A percentile compares a stretch with the other conserved stretches of the same genome.
Conservation (phyloP, 169 alveolate species). For the Theileria annulata region DNA sequence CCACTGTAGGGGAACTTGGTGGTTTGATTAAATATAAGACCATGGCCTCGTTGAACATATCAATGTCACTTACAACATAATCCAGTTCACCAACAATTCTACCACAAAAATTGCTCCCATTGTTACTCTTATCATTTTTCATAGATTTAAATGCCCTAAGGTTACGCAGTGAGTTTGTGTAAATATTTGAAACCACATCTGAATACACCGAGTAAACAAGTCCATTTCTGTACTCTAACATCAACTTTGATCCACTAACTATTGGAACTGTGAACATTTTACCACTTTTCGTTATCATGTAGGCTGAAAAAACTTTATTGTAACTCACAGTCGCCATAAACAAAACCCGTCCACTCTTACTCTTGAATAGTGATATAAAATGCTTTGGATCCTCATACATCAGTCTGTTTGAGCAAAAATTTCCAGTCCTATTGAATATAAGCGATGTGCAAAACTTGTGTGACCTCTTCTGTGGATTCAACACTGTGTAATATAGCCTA, state of each 20-base stretch:
- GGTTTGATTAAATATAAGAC: constrained; percentile 34
- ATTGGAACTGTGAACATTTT: constrained; percentile 23
- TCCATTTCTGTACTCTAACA: constrained; percentile 37
- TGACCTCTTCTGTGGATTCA: constrained; percentile 32
- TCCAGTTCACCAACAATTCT: not conserved
- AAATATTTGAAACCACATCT: constrained; percentile 2
- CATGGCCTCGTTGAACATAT: constrained; percentile 38
- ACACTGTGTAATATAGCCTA: constrained; percentile 38
- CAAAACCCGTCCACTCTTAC: constrained; percentile 39
- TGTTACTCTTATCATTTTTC: not conserved
- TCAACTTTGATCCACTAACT: constrained; percentile 6
- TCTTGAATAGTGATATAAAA: constrained; percentile 37
- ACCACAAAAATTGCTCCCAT: not conserved
- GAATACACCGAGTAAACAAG: constrained; percentile 21
- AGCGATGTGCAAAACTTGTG: constrained; percentile 20
- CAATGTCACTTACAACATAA: constrained; percentile 36
- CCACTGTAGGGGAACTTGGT: constrained; percentile 37
- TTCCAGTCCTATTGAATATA: constrained; percentile 9
- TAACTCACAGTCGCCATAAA: constrained; percentile 35
- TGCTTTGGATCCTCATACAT: constrained; percentile 42
- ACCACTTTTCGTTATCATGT: constrained; percentile 9
- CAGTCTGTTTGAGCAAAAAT: constrained; percentile 4
- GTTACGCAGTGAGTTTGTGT: not conserved
- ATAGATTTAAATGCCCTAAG: not conserved
- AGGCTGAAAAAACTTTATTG: constrained; percentile 2